Evolutionary conservation across 192 early-diverging fungal species (phyloP).

Genomic region (Coemansia reversa): DNA sequence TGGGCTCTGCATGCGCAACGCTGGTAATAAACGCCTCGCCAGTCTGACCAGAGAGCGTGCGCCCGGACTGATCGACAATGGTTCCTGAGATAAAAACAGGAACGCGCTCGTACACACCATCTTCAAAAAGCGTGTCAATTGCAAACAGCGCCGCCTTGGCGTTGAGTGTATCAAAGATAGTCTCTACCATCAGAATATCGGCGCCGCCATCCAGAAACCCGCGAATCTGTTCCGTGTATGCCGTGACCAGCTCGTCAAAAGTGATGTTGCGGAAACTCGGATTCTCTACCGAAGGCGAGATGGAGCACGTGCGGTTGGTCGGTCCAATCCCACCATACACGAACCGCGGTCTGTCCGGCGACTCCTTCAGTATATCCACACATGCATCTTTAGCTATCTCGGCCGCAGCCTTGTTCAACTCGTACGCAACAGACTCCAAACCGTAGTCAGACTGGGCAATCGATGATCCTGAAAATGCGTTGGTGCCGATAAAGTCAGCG

Average conservation of each 20-base stretch:
- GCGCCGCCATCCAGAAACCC: slow-evolving; percentile 93
- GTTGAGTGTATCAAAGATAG: slow-evolving; percentile 97
- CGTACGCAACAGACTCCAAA: slow-evolving; percentile 82
- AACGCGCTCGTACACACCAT: slow-evolving; percentile 68
- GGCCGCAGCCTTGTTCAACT: slow-evolving; percentile 88
- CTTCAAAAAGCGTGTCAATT: slow-evolving; percentile 80
- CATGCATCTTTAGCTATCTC: slow-evolving; percentile 84
- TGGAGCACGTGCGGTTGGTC: slow-evolving; percentile 93
- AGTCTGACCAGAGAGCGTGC: slow-evolving; percentile 95
- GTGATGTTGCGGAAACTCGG: slow-evolving; percentile 92
- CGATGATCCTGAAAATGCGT: slow-evolving; percentile 90
- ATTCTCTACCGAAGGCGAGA: slow-evolving; percentile 96
- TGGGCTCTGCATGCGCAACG: slow-evolving; percentile 72
- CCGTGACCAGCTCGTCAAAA: slow-evolving; percentile 88
- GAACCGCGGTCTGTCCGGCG: slow-evolving; percentile 83
- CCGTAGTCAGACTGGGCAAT: slow-evolving; percentile 94
- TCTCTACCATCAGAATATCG: slow-evolving; percentile 92
- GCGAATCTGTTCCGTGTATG: slow-evolving; percentile 88
- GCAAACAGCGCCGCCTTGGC: slow-evolving; percentile 95
- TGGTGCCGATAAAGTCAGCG: slow-evolving; percentile 92
- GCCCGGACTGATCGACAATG: slow-evolving; percentile 95
- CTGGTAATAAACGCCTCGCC: slow-evolving; percentile 94
- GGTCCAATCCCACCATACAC: slow-evolving; percentile 88
- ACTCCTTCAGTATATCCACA: slow-evolving; percentile 69
- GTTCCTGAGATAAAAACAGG: slow-evolving; percentile 86